These are phyloP conservation scores for Jacaranda mimosifolia DNA, from an alignment of 257 asterid genomes.

Conservation along the genomic window DNA sequence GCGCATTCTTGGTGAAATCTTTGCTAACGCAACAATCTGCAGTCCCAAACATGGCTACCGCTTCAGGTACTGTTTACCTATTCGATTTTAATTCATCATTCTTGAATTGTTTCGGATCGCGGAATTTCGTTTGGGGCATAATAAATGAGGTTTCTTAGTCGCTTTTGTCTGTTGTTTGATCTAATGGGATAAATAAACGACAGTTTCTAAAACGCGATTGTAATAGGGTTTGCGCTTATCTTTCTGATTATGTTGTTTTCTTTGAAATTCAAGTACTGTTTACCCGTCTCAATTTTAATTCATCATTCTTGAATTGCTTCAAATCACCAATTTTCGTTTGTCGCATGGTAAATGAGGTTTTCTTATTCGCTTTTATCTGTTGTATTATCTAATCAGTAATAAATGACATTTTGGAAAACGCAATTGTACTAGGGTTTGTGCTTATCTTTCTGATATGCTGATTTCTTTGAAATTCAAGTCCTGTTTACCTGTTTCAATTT, in stretches of 20 bases:
- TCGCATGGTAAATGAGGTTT: neutral
- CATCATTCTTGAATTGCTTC: neutral
- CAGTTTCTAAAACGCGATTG: neutral
- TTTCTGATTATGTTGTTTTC: neutral
- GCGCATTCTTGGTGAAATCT: too few species aligned
- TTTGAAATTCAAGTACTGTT: neutral
- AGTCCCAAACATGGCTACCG: constrained; percentile 68
- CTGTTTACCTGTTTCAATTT: neutral
- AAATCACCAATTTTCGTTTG: neutral
- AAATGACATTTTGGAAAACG: neutral
- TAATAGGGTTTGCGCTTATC: constrained; percentile 6
- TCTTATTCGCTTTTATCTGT: neutral
- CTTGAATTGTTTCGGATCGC: neutral
- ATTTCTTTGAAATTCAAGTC: neutral
- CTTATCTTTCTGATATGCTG: neutral
- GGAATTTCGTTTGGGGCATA: neutral
- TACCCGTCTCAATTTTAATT: neutral
- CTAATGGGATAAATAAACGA: neutral
- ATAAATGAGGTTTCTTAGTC: too few species aligned
- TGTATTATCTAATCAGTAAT: neutral
- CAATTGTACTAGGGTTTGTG: constrained; percentile 9
- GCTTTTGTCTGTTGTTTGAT: neutral
- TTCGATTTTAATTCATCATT: neutral
- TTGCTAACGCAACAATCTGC: too few species aligned
- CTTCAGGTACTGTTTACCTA: constrained; percentile 58